phyloP scores from a whole-genome alignment of 176 grass and related monocot genomes.

The Chrysopogon serrulatus region DNA sequence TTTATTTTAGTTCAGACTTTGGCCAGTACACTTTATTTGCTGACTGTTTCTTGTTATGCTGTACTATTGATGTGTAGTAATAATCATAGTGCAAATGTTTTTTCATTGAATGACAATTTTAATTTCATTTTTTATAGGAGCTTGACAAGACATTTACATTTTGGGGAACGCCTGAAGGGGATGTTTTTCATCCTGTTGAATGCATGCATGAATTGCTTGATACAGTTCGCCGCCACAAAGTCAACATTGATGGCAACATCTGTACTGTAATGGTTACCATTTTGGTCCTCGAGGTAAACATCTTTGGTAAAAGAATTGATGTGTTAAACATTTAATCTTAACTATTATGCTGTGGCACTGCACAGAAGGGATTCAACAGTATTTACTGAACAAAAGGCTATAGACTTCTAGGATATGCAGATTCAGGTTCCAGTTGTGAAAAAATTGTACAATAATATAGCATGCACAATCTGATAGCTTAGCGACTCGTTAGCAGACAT shows the following conservation, averaged over 20 bases:
- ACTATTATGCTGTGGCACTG: not conserved
- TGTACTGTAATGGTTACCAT: slow-evolving; percentile 95
- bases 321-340: not conserved
- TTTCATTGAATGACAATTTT: slow-evolving; percentile 13
- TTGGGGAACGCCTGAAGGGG: slow-evolving; percentile 84
- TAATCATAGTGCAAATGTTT: not conserved
- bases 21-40: not conserved
- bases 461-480: not conserved
- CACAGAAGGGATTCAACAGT: not conserved
- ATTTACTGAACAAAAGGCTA: not conserved
- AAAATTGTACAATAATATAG: not conserved
- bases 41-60: not conserved
- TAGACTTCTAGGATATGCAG: not conserved
- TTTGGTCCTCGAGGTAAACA: slow-evolving; percentile 89
- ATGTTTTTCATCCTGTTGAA: slow-evolving; percentile 77
- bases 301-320: slow-evolving; percentile 2
- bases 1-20: not conserved
- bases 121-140: slow-evolving; percentile 46
- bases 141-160: slow-evolving; percentile 76
- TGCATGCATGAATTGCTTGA: slow-evolving; percentile 97
- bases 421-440: not conserved
- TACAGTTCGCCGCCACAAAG: slow-evolving; percentile 75
- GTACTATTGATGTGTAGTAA: not conserved
- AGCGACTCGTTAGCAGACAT: not conserved
- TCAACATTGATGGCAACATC: slow-evolving; percentile 95